Percentiles rank a stretch among this genome's conserved stretches.
These are phyloP conservation scores for Viola odorata DNA, from an alignment of 345 rosid species.

Conservation along the genomic window DNA sequence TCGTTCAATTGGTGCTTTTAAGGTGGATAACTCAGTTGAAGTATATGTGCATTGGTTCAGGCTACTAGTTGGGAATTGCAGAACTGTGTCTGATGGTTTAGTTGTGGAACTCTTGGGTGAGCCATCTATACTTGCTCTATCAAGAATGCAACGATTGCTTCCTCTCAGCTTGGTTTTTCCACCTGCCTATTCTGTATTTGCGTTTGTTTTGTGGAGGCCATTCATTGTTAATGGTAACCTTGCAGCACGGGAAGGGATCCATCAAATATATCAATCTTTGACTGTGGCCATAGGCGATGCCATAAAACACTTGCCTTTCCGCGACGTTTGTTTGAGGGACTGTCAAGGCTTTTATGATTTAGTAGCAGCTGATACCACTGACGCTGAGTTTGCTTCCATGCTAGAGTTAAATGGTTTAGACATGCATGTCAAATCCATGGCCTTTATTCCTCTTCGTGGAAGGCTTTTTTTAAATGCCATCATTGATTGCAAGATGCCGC, in stretches of 20 bases:
- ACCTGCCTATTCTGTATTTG: slow-evolving; percentile 81
- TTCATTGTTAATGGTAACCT: slow-evolving; percentile 47
- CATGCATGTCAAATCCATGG: slow-evolving; percentile 57
- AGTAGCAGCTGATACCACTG: slow-evolving; percentile 71
- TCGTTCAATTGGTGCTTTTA: slow-evolving; percentile 53
- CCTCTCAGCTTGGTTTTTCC: slow-evolving; percentile 86
- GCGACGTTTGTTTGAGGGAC: slow-evolving; percentile 90
- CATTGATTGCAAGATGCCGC: slow-evolving; percentile 72
- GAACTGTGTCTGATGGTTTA: slow-evolving; percentile 79
- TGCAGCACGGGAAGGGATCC: slow-evolving; percentile 67
- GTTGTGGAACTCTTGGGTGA: slow-evolving; percentile 89
- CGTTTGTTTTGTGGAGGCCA: slow-evolving; percentile 75
- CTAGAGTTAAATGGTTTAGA: slow-evolving; percentile 67
- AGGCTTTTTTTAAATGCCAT: slow-evolving; percentile 82
- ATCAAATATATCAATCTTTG: slow-evolving; percentile 70
- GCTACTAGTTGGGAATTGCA: slow-evolving; percentile 81
- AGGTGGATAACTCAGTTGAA: slow-evolving; percentile 64
- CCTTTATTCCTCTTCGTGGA: slow-evolving; percentile 86
- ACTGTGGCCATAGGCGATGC: slow-evolving; percentile 71
- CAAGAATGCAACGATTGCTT: slow-evolving; percentile 90
- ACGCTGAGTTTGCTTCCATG: slow-evolving; percentile 78
- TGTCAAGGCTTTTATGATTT: slow-evolving; percentile 74
- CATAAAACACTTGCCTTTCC: slow-evolving; percentile 75
- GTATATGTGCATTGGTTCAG: slow-evolving; percentile 88
- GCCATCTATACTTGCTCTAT: slow-evolving; percentile 74